A percentile compares a stretch with the other conserved stretches of the same genome.
These are phyloP conservation scores for Alternaria sp. DNA, from an alignment of 2,329 filamentous ascomycete genomes.

Conservation along the genomic window DNA sequence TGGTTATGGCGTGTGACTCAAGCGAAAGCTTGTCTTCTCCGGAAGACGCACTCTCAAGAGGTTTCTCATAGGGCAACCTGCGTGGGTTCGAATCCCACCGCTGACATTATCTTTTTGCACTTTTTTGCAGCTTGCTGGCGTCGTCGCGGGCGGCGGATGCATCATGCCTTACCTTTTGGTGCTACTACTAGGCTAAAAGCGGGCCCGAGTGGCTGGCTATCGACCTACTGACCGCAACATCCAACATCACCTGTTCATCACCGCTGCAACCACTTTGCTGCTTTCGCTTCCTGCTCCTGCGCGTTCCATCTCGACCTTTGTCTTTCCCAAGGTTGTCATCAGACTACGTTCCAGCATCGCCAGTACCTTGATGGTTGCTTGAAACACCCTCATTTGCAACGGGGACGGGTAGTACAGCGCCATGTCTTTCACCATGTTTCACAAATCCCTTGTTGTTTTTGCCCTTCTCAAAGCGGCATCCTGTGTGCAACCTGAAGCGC, in stretches of 20 bases:
- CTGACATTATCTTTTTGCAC: slow-evolving; percentile 7
- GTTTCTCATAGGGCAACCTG: slow-evolving; percentile 12
- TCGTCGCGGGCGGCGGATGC: not conserved
- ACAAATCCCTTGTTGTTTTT: slow-evolving; percentile 16
- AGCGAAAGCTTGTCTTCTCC: slow-evolving; percentile 5
- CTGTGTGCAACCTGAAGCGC: slow-evolving; percentile 76
- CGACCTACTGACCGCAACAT: not conserved
- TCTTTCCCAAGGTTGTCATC: slow-evolving; percentile 2
- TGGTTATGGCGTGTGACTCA: slow-evolving; percentile 15
- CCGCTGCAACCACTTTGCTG: not conserved
- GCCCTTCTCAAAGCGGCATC: slow-evolving; percentile 52
- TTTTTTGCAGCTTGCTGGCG: not conserved
- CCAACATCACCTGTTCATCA: not conserved
- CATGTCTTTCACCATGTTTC: slow-evolving; percentile 25
- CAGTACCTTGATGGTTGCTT: slow-evolving; percentile 28
- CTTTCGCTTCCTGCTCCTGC: not conserved
- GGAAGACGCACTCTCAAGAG: not conserved
- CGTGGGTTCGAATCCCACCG: slow-evolving; percentile 12
- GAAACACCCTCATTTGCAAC: not conserved
- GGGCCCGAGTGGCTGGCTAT: not conserved
- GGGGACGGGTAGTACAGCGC: not conserved
- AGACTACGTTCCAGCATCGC: slow-evolving; percentile 9
- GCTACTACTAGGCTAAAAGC: not conserved
- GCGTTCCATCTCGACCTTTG: not conserved
- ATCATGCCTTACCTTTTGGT: not conserved